phyloP scores from a whole-genome alignment of 106 monocot genomes.

The Dendrobium chrysotoxum region DNA sequence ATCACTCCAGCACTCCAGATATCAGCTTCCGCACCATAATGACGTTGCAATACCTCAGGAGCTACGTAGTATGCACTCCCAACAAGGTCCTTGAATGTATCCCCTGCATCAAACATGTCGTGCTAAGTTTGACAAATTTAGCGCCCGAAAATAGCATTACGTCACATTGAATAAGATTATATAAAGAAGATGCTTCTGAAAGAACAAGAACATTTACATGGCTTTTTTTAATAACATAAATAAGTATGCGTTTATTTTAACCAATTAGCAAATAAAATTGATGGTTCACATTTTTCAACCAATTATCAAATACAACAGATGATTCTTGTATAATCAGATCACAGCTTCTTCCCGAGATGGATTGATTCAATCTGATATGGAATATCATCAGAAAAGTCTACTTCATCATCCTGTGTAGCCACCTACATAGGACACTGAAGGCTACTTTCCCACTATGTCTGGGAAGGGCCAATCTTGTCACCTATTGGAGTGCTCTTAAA shows the following conservation, averaged over 20 bases:
- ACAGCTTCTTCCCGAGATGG: no score
- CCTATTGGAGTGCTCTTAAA: no score
- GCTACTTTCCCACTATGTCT: no score
- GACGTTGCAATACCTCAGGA: conserved; percentile 63
- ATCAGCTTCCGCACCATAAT: conserved; percentile 80
- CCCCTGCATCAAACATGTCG: conserved; percentile 34
- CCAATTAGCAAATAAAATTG: background rate
- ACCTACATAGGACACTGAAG: no score
- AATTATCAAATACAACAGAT: no score
- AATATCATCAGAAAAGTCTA: no score
- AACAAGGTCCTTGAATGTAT: conserved; percentile 68
- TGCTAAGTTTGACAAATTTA: background rate
- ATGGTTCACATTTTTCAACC: no score
- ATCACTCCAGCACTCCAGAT: conserved; percentile 97
- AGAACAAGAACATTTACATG: background rate
- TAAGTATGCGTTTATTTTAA: background rate
- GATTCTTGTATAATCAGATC: no score
- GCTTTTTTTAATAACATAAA: background rate
- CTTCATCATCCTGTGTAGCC: no score
- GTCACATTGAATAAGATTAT: background rate
- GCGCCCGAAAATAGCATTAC: background rate
- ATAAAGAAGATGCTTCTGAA: background rate
- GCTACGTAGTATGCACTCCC: conserved; percentile 97
- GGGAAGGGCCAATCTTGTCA: no score
- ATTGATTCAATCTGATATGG: no score